Base-by-base conservation (phyloP, 2,329 filamentous ascomycete species). In the Aspergillus nomiae region DNA sequence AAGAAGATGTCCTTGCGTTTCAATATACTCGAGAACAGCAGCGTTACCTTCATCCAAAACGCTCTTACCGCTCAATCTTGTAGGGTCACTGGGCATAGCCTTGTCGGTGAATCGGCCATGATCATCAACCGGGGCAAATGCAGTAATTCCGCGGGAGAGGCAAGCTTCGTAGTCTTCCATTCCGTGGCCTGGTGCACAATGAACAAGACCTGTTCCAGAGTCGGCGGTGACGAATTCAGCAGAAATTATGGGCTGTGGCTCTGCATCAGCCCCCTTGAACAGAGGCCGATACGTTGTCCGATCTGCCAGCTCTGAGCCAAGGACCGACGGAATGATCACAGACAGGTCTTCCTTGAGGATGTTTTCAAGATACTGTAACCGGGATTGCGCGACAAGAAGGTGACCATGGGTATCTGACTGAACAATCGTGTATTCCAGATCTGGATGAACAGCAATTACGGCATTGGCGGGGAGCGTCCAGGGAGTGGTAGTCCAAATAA, bases 401-500 rank as follows among this genome's bases (percentile, higher is more conserved):
- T 88, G 78, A 11, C 85, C 87, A 67, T 88, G 83, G 0, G 75
- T 75, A 0, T 82, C 81, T 1, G 85, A 81, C 60, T 84, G 81
- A 43, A 96, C 81, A 24, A 96, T 77, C 4, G 84, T 83, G 75
- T 98, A 99, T 50, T 87, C 82, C 64, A 98, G 79, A 45, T 91
- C 87, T 8, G 86, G 81, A 70, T 92, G 88, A 41, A 98, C 85
- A 2, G 92, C 94, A 74, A 99, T 93, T 0, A 92, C 94, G 73
- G 88, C 88, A 75, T 99, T 99, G 2, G 94, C 94, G 0, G 95
- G 94, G 6, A 99, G 82, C 0, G 95, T 99, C 95, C 95, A 99
- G 0, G 95, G 95, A 0, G 95, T 99, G 0, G 95, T 99, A 2
- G 95, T 99, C 95, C 95, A 99, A 58, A 98, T 92, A n/a, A 95